Conservation (phyloP, 2,329 filamentous ascomycete species). For the Fusarium sp. region DNA sequence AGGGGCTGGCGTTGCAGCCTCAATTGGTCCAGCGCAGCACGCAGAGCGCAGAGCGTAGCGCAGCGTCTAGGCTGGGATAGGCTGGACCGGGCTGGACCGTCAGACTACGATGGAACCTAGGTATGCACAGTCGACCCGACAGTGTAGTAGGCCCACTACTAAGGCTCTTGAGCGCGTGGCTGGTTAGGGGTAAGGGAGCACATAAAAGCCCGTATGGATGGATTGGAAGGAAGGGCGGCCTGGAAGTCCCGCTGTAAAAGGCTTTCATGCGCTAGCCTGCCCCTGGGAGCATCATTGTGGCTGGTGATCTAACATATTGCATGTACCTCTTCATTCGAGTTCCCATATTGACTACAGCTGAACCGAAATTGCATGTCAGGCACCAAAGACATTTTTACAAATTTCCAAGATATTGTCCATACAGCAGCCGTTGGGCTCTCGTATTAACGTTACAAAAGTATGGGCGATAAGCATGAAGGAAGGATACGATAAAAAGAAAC, state of each 20-base stretch:
- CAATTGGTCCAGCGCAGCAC: slow-evolving; percentile 38
- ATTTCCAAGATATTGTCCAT: background rate
- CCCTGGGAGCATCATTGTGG: slow-evolving; percentile 31
- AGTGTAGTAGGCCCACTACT: slow-evolving; percentile 18
- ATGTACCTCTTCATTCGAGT: background rate
- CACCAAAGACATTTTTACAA: background rate
- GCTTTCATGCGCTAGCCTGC: slow-evolving; percentile 29
- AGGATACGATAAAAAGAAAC: slow-evolving; percentile 3
- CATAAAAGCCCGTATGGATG: background rate
- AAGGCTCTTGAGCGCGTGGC: slow-evolving; percentile 34
- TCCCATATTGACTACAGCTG: background rate
- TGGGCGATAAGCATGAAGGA: background rate
- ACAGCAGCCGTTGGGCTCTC: background rate
- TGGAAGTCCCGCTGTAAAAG: slow-evolving; percentile 32
- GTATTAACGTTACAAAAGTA: background rate
- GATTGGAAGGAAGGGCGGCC: slow-evolving; percentile 1
- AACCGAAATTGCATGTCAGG: slow-evolving; percentile 21
- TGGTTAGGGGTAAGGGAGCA: slow-evolving; percentile 33
- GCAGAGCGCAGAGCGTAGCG: slow-evolving; percentile 6
- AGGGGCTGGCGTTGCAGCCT: slow-evolving; percentile 41
- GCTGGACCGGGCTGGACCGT: slow-evolving; percentile 7
- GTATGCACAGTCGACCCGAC: slow-evolving; percentile 37
- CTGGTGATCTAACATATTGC: slow-evolving; percentile 25
- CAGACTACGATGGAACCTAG: slow-evolving; percentile 23
- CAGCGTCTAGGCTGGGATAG: background rate